A percentile compares a stretch with the other conserved stretches of the same genome.
Evolutionary conservation across 345 rosid species (phyloP).

Genomic region (Abelmoschus esculentus): DNA sequence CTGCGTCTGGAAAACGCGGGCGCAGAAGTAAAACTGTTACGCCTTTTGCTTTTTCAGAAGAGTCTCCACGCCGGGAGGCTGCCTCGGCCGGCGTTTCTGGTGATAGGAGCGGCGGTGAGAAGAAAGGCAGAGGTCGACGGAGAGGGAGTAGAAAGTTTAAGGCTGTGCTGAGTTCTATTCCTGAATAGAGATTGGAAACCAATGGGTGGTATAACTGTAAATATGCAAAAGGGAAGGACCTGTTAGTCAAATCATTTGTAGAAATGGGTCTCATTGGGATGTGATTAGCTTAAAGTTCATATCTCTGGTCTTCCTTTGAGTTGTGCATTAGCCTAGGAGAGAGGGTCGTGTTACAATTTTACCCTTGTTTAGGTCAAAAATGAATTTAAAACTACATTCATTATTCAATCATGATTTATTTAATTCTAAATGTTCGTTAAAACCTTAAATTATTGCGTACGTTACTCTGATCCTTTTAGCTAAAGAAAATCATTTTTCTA

Average conservation of each 20-base stretch:
- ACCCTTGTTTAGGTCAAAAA: conserved; percentile 15
- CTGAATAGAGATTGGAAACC: conserved; percentile 42
- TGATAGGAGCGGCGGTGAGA: conserved; percentile 11
- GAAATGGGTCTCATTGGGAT: not conserved
- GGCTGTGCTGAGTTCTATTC: conserved; percentile 61
- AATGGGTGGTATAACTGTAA: conserved; percentile 12
- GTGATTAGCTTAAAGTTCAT: not conserved
- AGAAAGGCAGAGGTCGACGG: conserved; percentile 11
- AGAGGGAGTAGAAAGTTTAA: conserved; percentile 30
- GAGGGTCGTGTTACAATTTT: conserved; percentile 39
- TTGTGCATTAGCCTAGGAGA: conserved; percentile 11
- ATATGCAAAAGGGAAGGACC: conserved; percentile 20
- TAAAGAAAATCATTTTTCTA: no score
- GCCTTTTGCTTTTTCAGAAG: conserved; percentile 24
- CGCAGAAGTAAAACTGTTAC: conserved; percentile 33
- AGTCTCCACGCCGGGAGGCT: conserved; percentile 16
- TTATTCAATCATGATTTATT: not conserved
- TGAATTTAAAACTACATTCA: not conserved
- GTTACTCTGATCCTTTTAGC: not conserved
- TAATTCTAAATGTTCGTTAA: not conserved
- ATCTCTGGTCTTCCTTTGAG: not conserved
- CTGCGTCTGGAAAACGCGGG: conserved; percentile 7
- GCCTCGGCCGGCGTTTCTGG: conserved; percentile 18
- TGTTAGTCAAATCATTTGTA: conserved; percentile 16
- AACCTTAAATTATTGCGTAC: not conserved